Base-by-base conservation (phyloP, 148 eudicot species). In the Rhododendron molle region DNA sequence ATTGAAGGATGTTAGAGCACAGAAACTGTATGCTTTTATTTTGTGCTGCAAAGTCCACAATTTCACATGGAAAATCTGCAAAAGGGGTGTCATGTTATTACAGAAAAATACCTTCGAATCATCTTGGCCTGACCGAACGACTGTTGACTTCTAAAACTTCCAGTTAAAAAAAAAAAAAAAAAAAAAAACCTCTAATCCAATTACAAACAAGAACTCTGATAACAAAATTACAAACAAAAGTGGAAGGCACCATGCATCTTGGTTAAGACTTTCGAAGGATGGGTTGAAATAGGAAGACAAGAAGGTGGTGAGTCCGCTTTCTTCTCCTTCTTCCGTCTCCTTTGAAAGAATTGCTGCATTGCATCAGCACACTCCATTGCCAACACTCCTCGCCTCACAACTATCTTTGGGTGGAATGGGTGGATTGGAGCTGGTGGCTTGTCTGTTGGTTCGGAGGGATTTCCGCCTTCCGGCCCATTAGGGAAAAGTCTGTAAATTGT, bases 301-400 rank as follows among this genome's bases (percentile, higher is more conserved):
- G 96, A 78, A 30, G 94, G 89, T 50, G 91, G 81, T 40, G 89
- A 84, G 87, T 90, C 15, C 81, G 88, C 50, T 81, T 90, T 90
- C 88, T 89, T 90, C 44, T 87, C 91, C 87, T 91, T 88, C 85
- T 91, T 90, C 89, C 93, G 89, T 90, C 92, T 87, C 86, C 98
- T 91, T 34, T 93, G 94, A 88, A 96, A 96, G 88, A 96, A 96
- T 79, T 93, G 94, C 85, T 95, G 98, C 99, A 96, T 96, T 10
- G 86, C 88, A 50, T 92, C 93, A n/a, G 98, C 94, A 82, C 99
- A 96, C 83, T 96, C 98, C 9, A 92, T 72, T 84, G 90, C 89
- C 49, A 96, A 84, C 56, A 96, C 90, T 49, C 96, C 94, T 89
- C 99, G 87, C 83, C 98, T 90, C 16, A 95, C 86, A 7, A 73